Conservation (phyloP, 2,329 filamentous ascomycete genomes). For the Xylariales sp. region DNA sequence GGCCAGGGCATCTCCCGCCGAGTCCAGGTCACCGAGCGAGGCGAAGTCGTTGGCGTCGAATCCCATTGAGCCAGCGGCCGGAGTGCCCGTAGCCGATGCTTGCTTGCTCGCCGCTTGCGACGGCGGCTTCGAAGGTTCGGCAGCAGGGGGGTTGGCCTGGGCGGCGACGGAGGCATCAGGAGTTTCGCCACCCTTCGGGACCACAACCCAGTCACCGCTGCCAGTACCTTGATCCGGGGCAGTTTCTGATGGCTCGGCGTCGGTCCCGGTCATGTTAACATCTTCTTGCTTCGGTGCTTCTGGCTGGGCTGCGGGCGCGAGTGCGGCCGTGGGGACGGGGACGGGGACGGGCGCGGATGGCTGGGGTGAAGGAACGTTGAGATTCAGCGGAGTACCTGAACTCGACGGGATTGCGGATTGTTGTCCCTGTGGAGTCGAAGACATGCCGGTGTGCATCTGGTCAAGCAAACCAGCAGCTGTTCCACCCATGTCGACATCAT, state of each 20-base stretch:
- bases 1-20: slow-evolving; percentile 66
- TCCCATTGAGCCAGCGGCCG: slow-evolving; percentile 32
- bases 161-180: slow-evolving; percentile 28
- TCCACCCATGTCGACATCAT: slow-evolving; percentile 61
- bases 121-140: slow-evolving; percentile 16
- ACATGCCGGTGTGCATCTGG: slow-evolving; percentile 62
- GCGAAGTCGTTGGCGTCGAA: slow-evolving; percentile 55
- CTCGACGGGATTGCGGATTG: slow-evolving; percentile 52
- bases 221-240: slow-evolving; percentile 47
- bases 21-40: slow-evolving; percentile 62
- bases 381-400: slow-evolving; percentile 51
- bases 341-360: too few species aligned
- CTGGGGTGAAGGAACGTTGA: slow-evolving; percentile 41
- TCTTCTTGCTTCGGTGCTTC: slow-evolving; percentile 26
- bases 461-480: slow-evolving; percentile 63
- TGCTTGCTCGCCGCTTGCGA: slow-evolving; percentile 26
- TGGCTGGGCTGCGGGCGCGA: slow-evolving; percentile 10
- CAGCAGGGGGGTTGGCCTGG: slow-evolving; percentile 8
- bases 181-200: slow-evolving; percentile 57
- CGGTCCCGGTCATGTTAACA: slow-evolving; percentile 55
- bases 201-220: slow-evolving; percentile 70
- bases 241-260: slow-evolving; percentile 33
- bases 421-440: slow-evolving; percentile 54
- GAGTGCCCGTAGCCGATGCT: slow-evolving; percentile 38
- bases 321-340: too few species aligned